Evolutionary conservation across 164 flowering plant species (phyloP).

Genomic region (Aristolochia californica): DNA sequence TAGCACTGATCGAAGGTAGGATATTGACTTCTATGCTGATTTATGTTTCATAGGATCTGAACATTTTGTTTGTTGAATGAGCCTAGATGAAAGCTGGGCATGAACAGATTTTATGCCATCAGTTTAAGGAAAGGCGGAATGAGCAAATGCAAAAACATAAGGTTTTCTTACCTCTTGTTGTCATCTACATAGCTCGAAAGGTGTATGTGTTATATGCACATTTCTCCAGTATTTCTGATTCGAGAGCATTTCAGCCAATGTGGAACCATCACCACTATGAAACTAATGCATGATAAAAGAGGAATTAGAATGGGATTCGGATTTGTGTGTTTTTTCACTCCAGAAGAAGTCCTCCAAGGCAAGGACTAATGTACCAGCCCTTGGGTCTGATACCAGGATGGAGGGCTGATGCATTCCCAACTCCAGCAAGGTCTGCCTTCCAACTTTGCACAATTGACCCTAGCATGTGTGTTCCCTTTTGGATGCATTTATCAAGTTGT

Average conservation of each 20-base stretch:
- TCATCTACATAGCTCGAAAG: neutral
- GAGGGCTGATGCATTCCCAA: constrained; percentile 45
- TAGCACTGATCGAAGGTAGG: neutral
- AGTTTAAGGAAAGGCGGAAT: constrained; percentile 62
- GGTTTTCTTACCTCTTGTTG: constrained; percentile 19
- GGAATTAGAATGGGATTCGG: constrained; percentile 84
- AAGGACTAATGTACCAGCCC: constrained; percentile 63
- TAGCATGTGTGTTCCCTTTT: too few species aligned
- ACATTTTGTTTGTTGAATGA: constrained; percentile 61
- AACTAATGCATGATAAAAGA: constrained; percentile 65
- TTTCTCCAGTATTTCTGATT: constrained; percentile 2
- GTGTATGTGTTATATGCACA: neutral
- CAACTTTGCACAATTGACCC: too few species aligned
- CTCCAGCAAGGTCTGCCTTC: constrained; percentile 40
- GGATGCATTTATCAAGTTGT: too few species aligned
- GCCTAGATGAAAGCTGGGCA: constrained; percentile 86
- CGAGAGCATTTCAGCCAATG: constrained; percentile 64
- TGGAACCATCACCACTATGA: constrained; percentile 68
- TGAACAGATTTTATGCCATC: constrained; percentile 45
- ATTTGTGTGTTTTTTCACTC: constrained; percentile 76
- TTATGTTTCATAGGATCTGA: constrained; percentile 45
- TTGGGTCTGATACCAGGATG: constrained; percentile 63
- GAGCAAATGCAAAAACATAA: constrained; percentile 51
- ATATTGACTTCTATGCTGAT: neutral
- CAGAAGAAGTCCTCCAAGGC: constrained; percentile 64